Evolutionary conservation across 495 filamentous ascomycete species (phyloP).

Genomic region (Apiosordaria backusii): DNA sequence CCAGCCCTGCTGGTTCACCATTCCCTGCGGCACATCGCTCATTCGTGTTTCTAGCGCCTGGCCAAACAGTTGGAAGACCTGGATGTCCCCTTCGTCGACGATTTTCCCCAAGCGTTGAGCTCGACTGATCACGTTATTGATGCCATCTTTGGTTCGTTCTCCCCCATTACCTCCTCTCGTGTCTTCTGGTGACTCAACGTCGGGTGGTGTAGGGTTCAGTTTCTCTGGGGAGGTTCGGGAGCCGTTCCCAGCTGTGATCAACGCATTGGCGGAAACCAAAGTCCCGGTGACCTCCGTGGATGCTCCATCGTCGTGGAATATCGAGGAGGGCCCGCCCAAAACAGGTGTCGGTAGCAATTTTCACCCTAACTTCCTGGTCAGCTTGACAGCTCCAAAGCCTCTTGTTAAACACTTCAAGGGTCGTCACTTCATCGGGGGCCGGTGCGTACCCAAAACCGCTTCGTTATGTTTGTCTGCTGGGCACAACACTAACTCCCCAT

Average conservation of each 20-base stretch:
- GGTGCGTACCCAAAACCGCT: slow-evolving; percentile 40
- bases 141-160: slow-evolving; percentile 75
- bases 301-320: slow-evolving; percentile 90
- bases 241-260: slow-evolving; percentile 79
- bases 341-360: slow-evolving; percentile 76
- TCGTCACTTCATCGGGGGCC: slow-evolving; percentile 82
- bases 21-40: slow-evolving; percentile 10
- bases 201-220: slow-evolving; percentile 63
- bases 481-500: slow-evolving; percentile 21
- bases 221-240: slow-evolving; percentile 90
- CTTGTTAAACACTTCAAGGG: slow-evolving; percentile 78
- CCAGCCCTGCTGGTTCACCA: slow-evolving; percentile 19
- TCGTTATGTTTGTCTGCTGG: background rate
- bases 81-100: slow-evolving; percentile 76
- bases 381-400: slow-evolving; percentile 94
- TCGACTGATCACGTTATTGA: slow-evolving; percentile 79
- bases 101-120: slow-evolving; percentile 65
- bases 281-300: slow-evolving; percentile 85
- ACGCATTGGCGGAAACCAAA: slow-evolving; percentile 64
- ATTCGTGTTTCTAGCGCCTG: slow-evolving; percentile 58
- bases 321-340: slow-evolving; percentile 76
- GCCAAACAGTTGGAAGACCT: slow-evolving; percentile 78
- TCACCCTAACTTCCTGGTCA: slow-evolving; percentile 73
- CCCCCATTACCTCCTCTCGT: slow-evolving; percentile 3
- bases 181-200: background rate